Percentiles rank a stretch among this genome's conserved stretches.
Evolutionary conservation across 192 early-diverging fungal genomes (phyloP).

Genomic region (Coemansia sp.): DNA sequence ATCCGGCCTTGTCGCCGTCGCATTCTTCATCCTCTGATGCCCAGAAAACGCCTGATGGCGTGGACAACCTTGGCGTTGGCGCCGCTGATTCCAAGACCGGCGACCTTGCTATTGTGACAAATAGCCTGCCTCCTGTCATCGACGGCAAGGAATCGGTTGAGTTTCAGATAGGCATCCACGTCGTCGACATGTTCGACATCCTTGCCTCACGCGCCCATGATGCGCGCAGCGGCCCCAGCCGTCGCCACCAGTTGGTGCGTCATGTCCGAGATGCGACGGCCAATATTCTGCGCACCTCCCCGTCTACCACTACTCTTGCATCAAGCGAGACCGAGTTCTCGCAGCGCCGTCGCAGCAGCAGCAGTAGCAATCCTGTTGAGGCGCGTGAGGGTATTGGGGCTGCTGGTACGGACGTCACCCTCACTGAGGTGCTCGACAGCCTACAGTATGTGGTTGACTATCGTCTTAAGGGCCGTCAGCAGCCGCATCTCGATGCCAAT

Average conservation of each 20-base stretch:
- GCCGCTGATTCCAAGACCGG: constrained; percentile 2
- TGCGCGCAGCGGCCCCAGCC: constrained; percentile 10
- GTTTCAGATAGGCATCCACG: constrained; percentile 63
- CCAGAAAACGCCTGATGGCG: background rate
- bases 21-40: background rate
- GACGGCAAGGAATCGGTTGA: constrained; percentile 68
- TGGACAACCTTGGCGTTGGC: background rate
- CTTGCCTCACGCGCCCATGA: constrained; percentile 37
- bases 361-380: constrained; percentile 17
- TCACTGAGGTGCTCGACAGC: constrained; percentile 77
- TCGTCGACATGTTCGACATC: constrained; percentile 83
- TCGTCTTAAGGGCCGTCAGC: constrained; percentile 81
- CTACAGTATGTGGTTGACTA: constrained; percentile 95
- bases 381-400: background rate
- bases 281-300: constrained; percentile 43
- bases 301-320: constrained; percentile 33
- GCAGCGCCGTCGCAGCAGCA: constrained; percentile 52
- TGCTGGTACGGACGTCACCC: constrained; percentile 26
- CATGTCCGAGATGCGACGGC: constrained; percentile 44
- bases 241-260: constrained; percentile 47
- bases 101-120: constrained; percentile 20
- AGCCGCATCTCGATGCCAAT: constrained; percentile 72
- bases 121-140: constrained; percentile 18
- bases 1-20: background rate
- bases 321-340: constrained; percentile 20